Base-by-base conservation (phyloP, 2,329 filamentous ascomycete genomes). In the Magnaporthiopsis rhizophila region DNA sequence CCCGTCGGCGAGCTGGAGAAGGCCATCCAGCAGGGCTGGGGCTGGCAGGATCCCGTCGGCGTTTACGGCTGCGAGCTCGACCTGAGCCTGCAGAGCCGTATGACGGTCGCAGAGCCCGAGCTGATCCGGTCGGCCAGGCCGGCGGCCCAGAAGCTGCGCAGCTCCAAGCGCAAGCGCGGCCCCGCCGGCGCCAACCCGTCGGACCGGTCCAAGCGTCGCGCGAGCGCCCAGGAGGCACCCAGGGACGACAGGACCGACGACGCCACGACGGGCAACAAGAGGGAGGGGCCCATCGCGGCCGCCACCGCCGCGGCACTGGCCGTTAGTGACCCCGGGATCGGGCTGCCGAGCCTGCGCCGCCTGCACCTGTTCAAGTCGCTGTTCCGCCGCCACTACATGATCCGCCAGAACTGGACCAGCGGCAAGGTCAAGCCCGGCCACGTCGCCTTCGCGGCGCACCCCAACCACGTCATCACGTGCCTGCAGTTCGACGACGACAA, bases 401-500 rank as follows among this genome's bases (percentile, higher is more conserved):
- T 99, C 68, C 88, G 91, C 60, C 88, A 90, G 73, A 92, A 89
- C 73, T 99, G 95, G 95, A 98, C 96, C 77, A 89, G 87, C 66
- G 89, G 92, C 62, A 87, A 89, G 66, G 84, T 92, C 38, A 90
- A 92, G 75, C 95, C 95, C 34, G 86, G 89, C 59, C 95, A 99
- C 71, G 89, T 99, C 65, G 95, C 95, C 5, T 98, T 99, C 76
- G 88, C 92, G n/a, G 95, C 95, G 6, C 95, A 99, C 73, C 92
- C 95, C 66, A 88, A 92, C 45, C 94, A 98, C 78, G 95, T 99
- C 66, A 96, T 99, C 63, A 99, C 95, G 21, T 99, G 95, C 73
- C 83, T 99, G 64, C 93, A 99, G 74, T 99, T 99, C 71, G 95
- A 99, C 72, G 91, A 93, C 61, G 93, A 99, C 80, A 98, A 98